Conservation (phyloP, 495 filamentous ascomycete genomes). For the Trichodelitschia bisporula region DNA sequence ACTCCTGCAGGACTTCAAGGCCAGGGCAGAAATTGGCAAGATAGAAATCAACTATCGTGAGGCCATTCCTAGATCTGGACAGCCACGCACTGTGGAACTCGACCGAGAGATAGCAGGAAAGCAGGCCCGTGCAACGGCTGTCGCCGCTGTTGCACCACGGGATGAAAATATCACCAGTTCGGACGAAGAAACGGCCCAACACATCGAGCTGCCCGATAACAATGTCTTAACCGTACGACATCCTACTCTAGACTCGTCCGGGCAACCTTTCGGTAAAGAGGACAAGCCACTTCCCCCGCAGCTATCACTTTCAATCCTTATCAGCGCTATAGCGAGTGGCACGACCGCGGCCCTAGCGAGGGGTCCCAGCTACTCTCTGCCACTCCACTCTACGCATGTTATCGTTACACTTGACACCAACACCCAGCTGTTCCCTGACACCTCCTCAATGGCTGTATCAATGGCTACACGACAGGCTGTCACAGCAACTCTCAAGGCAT, state of each 20-base stretch:
- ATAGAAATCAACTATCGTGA: conserved; percentile 95
- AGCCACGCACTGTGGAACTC: conserved; percentile 32
- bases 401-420: conserved; percentile 38
- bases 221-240: conserved; percentile 13
- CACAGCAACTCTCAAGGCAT: conserved; percentile 30
- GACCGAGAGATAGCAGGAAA: conserved; percentile 64
- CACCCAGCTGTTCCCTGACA: conserved; percentile 39
- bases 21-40: conserved; percentile 67
- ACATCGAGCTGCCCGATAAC: conserved; percentile 17
- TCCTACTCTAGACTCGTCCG: conserved; percentile 5
- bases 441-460: conserved; percentile 50
- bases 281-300: conserved; percentile 26
- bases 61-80: conserved; percentile 29
- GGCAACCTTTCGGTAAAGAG: no score
- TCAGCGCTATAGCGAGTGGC: conserved; percentile 48
- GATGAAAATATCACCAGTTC: conserved; percentile 20
- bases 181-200: conserved; percentile 1
- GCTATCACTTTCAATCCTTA: conserved; percentile 28
- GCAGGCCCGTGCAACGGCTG: conserved; percentile 50
- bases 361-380: conserved; percentile 52
- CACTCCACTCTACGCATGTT: conserved; percentile 46
- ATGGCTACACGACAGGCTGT: conserved; percentile 54
- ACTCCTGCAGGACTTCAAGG: conserved; percentile 71
- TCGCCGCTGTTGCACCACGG: conserved; percentile 37
- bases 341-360: conserved; percentile 64